A percentile compares a stretch with the other conserved stretches of the same genome.
These are phyloP conservation scores for Solanum hybrid DNA, from an alignment of 305 asterid genomes.

Conservation along the genomic window DNA sequence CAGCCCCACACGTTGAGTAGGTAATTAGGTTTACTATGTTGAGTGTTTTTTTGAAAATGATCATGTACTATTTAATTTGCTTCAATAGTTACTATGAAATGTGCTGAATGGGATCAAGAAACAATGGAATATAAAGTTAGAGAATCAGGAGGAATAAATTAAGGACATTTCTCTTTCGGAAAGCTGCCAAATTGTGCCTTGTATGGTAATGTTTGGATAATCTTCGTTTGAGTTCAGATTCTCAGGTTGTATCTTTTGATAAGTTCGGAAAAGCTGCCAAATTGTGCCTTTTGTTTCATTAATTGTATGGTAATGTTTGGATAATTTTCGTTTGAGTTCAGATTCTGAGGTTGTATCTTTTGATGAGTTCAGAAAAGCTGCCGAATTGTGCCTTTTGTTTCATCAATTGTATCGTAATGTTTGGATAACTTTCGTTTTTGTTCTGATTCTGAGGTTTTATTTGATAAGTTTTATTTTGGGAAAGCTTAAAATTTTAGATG, in stretches of 20 bases:
- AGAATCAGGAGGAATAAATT: neutral
- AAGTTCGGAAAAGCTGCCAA: neutral
- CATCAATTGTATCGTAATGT: neutral
- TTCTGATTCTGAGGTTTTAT: neutral
- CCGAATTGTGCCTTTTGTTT: neutral
- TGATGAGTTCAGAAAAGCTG: neutral
- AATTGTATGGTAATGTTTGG: neutral
- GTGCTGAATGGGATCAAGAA: neutral
- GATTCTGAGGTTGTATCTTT: neutral
- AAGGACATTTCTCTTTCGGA: neutral
- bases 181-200: neutral
- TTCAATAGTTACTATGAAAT: neutral
- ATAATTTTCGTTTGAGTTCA: neutral
- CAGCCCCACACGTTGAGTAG: constrained; percentile 50
- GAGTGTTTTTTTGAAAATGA: neutral
- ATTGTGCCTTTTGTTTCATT: neutral
- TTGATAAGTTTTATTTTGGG: neutral
- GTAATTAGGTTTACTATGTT: constrained; percentile 6
- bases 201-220: neutral
- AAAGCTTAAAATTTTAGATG: neutral
- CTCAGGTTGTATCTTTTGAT: neutral
- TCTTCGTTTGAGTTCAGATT: neutral
- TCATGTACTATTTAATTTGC: neutral
- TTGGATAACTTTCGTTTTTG: neutral
- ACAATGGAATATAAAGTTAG: neutral